Evolutionary conservation across 2,329 filamentous ascomycete genomes (phyloP).

Genomic region (Alternaria burnsii): DNA sequence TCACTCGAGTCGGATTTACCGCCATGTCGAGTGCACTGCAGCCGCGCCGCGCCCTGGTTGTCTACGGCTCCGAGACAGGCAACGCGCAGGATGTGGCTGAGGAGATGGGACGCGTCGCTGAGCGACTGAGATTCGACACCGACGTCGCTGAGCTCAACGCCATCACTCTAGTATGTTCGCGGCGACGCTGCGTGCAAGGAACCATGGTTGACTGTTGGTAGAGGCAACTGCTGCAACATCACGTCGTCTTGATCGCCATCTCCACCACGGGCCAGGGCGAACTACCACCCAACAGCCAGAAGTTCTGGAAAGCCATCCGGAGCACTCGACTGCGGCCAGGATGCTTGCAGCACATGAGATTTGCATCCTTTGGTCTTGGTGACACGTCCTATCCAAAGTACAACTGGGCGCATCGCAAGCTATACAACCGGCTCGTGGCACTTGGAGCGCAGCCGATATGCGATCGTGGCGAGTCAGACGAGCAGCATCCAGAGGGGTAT

Average conservation of each 20-base stretch:
- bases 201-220: constrained; percentile 29
- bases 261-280: constrained; percentile 97
- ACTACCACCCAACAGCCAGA: constrained; percentile 80
- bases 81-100: constrained; percentile 91
- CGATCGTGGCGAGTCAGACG: constrained; percentile 85
- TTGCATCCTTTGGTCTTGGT: constrained; percentile 88
- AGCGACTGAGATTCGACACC: constrained; percentile 81
- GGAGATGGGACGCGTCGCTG: constrained; percentile 77
- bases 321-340: constrained; percentile 77
- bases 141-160: constrained; percentile 79
- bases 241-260: constrained; percentile 78
- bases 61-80: constrained; percentile 95
- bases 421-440: constrained; percentile 83
- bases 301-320: constrained; percentile 86
- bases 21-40: constrained; percentile 29
- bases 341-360: constrained; percentile 73
- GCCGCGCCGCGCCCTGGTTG: constrained; percentile 67
- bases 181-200: background rate
- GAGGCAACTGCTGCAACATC: constrained; percentile 56
- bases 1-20: constrained; percentile 10
- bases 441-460: constrained; percentile 82
- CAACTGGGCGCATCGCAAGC: constrained; percentile 90
- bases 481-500: constrained; percentile 91
- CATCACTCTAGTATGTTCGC: constrained; percentile 72
- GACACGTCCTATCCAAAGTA: constrained; percentile 97